Evolutionary conservation across 2,329 filamentous ascomycete species (phyloP), one percentile per base, ranked within the genome.

Genomic region (Paramyrothecium sp.): DNA sequence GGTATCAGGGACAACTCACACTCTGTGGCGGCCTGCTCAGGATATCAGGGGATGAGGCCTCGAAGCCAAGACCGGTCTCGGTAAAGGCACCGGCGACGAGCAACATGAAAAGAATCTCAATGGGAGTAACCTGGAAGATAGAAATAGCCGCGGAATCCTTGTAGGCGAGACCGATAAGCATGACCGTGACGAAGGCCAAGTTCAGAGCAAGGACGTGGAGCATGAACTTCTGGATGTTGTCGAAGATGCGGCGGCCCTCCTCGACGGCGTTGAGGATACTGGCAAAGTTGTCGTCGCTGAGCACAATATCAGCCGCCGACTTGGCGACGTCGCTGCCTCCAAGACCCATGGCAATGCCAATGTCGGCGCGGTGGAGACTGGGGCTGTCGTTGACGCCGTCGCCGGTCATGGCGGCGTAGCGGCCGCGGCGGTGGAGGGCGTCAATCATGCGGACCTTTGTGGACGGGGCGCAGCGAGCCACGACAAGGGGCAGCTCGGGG

Each of bases 401-500:
- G 53, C 87, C 87, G 26, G 86, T 89, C 86, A 89, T 89, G 52
- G 86, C 86, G 41, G 82, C 84, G 65, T 85, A 89, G 17, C 76
- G 75, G n/a, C 38, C 38, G 13, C 38, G 81, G 20, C 87, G 80
- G 65, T 90, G 87, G 19, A 90, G 78, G n/a, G 87, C 87, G 57
- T 89, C 86, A 56, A 91, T 89, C 88, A 91, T 90, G 48, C 87
- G 82, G 11, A 89, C 87, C 67, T 91, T 91, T 3, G 88, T 90
- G 23, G 82, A 81, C 0, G 89, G 88, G 1, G 87, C 85, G 65
- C 88, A 90, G n/a, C 88, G 81, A 26, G 88, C 87, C 46, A 90
- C 84, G 2, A 90, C 88, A 2, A 89, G 74, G 1, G 87, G 88
- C 2, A 90, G 71, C 8, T 86, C 78, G 0, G 85, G 84, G 3